These are phyloP conservation scores for Castanea sativa DNA, from an alignment of 306 rosid species.

Conservation along the genomic window DNA sequence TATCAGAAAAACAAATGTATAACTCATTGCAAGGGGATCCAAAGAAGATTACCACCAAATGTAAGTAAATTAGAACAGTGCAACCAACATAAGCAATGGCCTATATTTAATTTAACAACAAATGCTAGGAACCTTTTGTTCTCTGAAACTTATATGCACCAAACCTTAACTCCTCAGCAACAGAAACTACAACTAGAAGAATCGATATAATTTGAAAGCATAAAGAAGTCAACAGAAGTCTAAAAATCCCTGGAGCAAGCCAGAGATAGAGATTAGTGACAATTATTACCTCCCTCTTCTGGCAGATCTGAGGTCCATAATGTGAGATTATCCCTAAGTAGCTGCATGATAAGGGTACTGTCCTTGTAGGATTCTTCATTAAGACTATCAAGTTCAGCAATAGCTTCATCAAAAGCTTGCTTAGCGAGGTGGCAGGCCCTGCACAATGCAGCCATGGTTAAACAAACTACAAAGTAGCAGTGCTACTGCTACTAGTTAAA, in stretches of 20 bases:
- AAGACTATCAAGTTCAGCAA: constrained; percentile 42
- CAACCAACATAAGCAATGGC: neutral
- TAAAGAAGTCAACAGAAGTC: neutral
- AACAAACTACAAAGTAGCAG: neutral
- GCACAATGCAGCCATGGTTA: neutral
- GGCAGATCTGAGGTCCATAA: constrained; percentile 69
- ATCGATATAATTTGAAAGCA: neutral
- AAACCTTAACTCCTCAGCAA: neutral
- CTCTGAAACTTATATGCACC: neutral
- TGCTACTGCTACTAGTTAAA: neutral
- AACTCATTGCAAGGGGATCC: no score
- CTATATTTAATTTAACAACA: neutral
- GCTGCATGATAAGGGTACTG: constrained; percentile 68
- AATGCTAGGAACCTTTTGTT: neutral
- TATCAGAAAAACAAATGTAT: no score
- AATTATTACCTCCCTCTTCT: constrained; percentile 52
- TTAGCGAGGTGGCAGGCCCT: constrained; percentile 47
- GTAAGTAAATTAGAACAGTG: neutral
- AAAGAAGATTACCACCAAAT: neutral
- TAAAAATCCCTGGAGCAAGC: neutral
- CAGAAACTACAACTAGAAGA: neutral
- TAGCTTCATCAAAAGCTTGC: constrained; percentile 47
- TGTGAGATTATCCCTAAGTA: constrained; percentile 72
- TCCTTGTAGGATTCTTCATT: constrained; percentile 69
- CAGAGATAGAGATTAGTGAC: neutral